Evolutionary conservation across 1,139 yeast genomes (phyloP).

Genomic region (Ogataea hybrid): DNA sequence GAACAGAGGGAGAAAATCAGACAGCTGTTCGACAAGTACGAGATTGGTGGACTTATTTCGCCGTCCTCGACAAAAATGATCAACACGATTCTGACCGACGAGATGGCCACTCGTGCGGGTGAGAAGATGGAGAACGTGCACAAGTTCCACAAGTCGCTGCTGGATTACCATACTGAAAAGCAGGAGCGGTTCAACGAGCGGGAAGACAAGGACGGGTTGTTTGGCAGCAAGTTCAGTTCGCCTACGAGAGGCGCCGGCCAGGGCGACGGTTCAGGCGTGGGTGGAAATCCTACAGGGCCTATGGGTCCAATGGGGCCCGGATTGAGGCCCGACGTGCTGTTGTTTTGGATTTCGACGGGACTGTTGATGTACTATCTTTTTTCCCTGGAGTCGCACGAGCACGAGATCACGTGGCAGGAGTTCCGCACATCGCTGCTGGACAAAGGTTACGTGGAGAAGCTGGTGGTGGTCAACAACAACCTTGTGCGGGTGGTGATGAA

Average conservation of each 20-base stretch:
- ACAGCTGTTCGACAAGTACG: constrained; percentile 26
- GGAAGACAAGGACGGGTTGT: constrained; percentile 2
- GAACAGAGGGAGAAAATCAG: constrained; percentile 16
- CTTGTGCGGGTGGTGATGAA: constrained; percentile 67
- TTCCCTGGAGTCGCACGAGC: constrained; percentile 24
- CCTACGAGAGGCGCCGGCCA: constrained; percentile 2
- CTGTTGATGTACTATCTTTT: constrained; percentile 19
- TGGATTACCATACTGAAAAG: constrained; percentile 30
- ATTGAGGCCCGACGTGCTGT: constrained; percentile 23
- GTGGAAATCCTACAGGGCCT: neutral
- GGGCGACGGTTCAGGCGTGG: neutral
- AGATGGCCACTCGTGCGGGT: constrained; percentile 25
- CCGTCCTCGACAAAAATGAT: constrained; percentile 30
- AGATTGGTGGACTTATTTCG: constrained; percentile 32
- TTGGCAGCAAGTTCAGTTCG: constrained; percentile 17
- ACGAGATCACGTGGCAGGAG: constrained; percentile 51
- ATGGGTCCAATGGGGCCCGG: constrained; percentile 2
- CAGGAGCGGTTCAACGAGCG: constrained; percentile 20
- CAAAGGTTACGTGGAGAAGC: constrained; percentile 63
- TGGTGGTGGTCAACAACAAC: constrained; percentile 63
- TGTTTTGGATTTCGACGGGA: constrained; percentile 24
- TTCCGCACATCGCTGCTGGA: constrained; percentile 62
- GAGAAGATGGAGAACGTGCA: constrained; percentile 32
- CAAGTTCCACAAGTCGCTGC: constrained; percentile 28
- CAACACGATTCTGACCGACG: constrained; percentile 27